Evolutionary conservation across 495 filamentous ascomycete genomes (phyloP).

Genomic region (Lepidopterella palustris): DNA sequence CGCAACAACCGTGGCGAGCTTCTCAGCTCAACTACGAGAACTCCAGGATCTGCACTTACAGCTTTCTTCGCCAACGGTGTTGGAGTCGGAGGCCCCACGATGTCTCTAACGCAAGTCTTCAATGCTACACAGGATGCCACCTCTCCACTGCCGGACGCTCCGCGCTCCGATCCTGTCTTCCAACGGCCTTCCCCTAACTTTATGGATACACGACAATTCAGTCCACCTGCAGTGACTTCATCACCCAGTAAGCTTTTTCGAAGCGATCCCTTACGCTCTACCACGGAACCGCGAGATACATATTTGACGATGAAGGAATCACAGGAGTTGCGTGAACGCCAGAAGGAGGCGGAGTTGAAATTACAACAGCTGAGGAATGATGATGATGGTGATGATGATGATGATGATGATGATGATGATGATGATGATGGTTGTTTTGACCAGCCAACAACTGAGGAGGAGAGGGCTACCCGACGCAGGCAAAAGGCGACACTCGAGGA

Average conservation of each 20-base stretch:
- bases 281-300: slow-evolving; percentile 32
- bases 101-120: slow-evolving; percentile 40
- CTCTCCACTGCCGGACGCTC: slow-evolving; percentile 32
- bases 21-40: slow-evolving; percentile 31
- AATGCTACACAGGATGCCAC: slow-evolving; percentile 38
- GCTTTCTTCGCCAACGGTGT: slow-evolving; percentile 28
- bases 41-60: slow-evolving; percentile 28
- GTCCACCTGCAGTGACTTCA: slow-evolving; percentile 27
- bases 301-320: slow-evolving; percentile 38
- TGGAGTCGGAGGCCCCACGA: slow-evolving; percentile 6
- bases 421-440: slow-evolving; percentile 20
- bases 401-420: slow-evolving; percentile 14
- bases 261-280: slow-evolving; percentile 15
- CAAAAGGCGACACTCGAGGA: slow-evolving; percentile 5
- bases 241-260: slow-evolving; percentile 29
- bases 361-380: background rate
- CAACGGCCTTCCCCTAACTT: slow-evolving; percentile 40
- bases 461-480: slow-evolving; percentile 2
- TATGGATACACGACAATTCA: slow-evolving; percentile 26
- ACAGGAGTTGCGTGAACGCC: slow-evolving; percentile 27
- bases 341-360: slow-evolving; percentile 10
- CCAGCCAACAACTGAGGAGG: slow-evolving; percentile 7
- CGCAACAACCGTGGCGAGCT: slow-evolving; percentile 31
- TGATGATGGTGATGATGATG: slow-evolving; percentile 18
- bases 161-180: slow-evolving; percentile 35